Evolutionary conservation across 2,329 filamentous ascomycete species (phyloP).

Genomic region (Pseudogymnoascus sp.): DNA sequence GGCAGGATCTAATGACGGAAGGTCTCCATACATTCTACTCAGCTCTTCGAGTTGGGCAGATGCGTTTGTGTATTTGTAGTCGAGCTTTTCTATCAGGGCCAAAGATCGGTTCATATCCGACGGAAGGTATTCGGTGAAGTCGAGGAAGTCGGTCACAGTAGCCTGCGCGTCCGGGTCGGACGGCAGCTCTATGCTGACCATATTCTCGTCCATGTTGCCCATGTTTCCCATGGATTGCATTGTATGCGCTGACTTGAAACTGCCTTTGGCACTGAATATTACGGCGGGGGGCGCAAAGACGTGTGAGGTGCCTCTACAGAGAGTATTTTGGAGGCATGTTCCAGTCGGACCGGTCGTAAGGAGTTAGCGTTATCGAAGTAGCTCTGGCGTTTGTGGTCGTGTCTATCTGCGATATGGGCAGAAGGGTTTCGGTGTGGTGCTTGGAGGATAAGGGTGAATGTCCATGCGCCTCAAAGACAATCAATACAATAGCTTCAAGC

Average conservation of each 20-base stretch:
- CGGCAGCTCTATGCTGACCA: constrained; percentile 26
- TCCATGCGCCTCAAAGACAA: not conserved
- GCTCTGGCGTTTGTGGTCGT: not conserved
- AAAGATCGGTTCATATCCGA: constrained; percentile 59
- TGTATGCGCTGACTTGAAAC: not conserved
- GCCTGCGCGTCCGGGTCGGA: constrained; percentile 60
- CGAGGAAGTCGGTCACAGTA: constrained; percentile 62
- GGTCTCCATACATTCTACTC: constrained; percentile 47
- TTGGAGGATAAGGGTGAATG: not conserved
- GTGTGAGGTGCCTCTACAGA: not conserved
- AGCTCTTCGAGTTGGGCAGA: constrained; percentile 49
- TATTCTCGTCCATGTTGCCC: constrained; percentile 23
- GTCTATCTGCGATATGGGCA: no score
- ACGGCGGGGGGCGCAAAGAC: not conserved
- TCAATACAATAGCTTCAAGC: not conserved
- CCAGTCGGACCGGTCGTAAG: not conserved
- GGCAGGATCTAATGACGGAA: constrained; percentile 41
- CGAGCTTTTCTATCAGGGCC: constrained; percentile 57
- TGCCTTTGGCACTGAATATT: not conserved
- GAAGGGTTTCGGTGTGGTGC: not conserved
- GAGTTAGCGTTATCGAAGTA: not conserved
- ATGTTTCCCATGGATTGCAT: constrained; percentile 14
- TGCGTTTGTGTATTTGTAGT: constrained; percentile 48
- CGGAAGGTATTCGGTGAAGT: constrained; percentile 61
- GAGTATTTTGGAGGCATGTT: not conserved